A percentile compares a stretch with the other conserved stretches of the same genome.
Evolutionary conservation across 768 basidiomycete species (phyloP).

Genomic region (Collybia nuda): DNA sequence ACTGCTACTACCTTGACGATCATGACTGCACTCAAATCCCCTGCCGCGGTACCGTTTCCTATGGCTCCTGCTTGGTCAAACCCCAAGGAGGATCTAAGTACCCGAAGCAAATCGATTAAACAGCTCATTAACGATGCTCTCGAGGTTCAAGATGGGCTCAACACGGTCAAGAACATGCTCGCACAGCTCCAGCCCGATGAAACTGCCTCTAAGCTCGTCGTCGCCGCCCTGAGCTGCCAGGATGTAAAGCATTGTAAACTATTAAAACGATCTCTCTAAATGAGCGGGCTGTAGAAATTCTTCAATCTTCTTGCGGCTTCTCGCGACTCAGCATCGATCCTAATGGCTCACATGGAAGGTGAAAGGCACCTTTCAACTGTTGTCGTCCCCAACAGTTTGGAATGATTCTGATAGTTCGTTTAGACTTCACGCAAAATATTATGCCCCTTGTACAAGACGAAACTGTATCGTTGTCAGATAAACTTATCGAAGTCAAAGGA

Average conservation of each 20-base stretch:
- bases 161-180: slow-evolving; percentile 3
- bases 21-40: too few species aligned
- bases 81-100: too few species aligned
- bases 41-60: too few species aligned
- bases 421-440: slow-evolving; percentile 6
- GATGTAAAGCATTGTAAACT: not conserved
- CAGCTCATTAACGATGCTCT: slow-evolving; percentile 5
- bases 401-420: too few species aligned
- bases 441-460: slow-evolving; percentile 3
- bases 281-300: not conserved
- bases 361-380: not conserved
- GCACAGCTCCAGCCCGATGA: slow-evolving; percentile 1
- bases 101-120: not conserved
- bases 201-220: not conserved
- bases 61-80: too few species aligned
- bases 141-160: slow-evolving; percentile 7
- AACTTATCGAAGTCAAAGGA: slow-evolving; percentile 4
- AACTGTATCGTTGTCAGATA: slow-evolving; percentile 1
- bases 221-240: slow-evolving; percentile 1
- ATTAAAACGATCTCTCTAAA: too few species aligned
- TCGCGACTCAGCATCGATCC: slow-evolving; percentile 1
- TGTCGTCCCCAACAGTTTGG: not conserved
- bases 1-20: too few species aligned
- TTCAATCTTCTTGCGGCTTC: not conserved
- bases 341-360: slow-evolving; percentile 4